Evolutionary conservation across 108 stramenopile genomes (phyloP).

Genomic region (Cyclotella kingstonii): DNA sequence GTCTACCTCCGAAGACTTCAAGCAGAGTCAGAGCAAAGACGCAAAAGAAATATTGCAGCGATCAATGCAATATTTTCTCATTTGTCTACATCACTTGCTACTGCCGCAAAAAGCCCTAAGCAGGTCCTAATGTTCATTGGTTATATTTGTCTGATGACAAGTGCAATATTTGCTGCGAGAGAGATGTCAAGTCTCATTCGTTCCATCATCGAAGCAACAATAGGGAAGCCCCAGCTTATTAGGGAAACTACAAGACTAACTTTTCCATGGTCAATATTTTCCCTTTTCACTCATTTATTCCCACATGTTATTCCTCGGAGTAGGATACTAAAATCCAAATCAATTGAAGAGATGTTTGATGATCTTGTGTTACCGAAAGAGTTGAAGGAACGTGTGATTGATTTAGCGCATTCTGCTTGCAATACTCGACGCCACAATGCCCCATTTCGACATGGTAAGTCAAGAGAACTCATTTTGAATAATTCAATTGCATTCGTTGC

Average conservation of each 20-base stretch:
- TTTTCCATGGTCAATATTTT: slow-evolving; percentile 24
- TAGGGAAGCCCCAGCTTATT: slow-evolving; percentile 74
- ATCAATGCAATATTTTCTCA: slow-evolving; percentile 50
- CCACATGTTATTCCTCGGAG: slow-evolving; percentile 13
- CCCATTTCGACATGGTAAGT: slow-evolving; percentile 67
- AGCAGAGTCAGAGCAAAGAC: slow-evolving; percentile 63
- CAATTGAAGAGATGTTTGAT: slow-evolving; percentile 42
- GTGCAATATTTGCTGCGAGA: slow-evolving; percentile 46
- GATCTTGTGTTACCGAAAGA: slow-evolving; percentile 63
- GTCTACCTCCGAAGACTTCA: slow-evolving; percentile 52
- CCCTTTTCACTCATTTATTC: slow-evolving; percentile 9
- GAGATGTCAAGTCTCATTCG: slow-evolving; percentile 48
- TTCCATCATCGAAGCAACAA: slow-evolving; percentile 53
- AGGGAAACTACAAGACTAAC: slow-evolving; percentile 69
- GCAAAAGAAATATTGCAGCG: slow-evolving; percentile 59
- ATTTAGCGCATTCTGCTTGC: slow-evolving; percentile 60
- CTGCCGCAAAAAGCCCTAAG: slow-evolving; percentile 36
- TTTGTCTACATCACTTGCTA: slow-evolving; percentile 17
- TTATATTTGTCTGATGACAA: slow-evolving; percentile 34
- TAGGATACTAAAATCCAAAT: slow-evolving; percentile 5
- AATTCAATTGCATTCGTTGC: neutral
- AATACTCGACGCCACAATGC: slow-evolving; percentile 69
- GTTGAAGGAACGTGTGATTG: slow-evolving; percentile 62
- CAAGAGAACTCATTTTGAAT: neutral
- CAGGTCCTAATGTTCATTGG: slow-evolving; percentile 45